Conservation (phyloP, 2,329 filamentous ascomycete species). For the Herpotrichia juniperi region DNA sequence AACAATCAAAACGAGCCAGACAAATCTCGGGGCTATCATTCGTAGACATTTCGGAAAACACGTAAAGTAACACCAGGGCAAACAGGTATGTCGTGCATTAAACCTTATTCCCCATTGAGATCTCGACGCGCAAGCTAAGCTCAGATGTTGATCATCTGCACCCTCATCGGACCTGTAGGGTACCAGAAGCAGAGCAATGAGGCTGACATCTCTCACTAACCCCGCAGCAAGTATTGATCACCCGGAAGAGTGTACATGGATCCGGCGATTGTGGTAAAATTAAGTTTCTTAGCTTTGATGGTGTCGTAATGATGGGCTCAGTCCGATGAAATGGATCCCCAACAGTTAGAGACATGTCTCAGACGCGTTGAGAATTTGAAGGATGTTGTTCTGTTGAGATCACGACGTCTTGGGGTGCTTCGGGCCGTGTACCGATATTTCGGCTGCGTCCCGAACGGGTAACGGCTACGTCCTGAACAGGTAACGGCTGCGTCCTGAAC, state of each 20-base stretch:
- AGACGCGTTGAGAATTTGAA: too few species aligned
- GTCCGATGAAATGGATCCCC: background rate
- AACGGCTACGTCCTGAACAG: too few species aligned
- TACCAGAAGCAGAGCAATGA: background rate
- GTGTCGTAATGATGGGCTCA: background rate
- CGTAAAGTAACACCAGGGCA: background rate
- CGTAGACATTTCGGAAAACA: too few species aligned
- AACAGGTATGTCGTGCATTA: background rate
- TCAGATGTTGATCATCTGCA: background rate
- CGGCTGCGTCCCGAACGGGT: background rate
- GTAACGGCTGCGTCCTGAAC: background rate
- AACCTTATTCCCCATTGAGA: background rate
- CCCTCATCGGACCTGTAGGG: background rate
- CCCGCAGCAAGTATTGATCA: background rate
- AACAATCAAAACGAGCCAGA: too few species aligned
- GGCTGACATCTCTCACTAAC: background rate
- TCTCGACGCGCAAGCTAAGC: background rate
- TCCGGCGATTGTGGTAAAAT: background rate
- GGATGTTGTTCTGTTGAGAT: too few species aligned
- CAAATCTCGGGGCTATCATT: too few species aligned
- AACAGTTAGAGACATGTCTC: too few species aligned
- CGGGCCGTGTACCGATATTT: constrained; percentile 1
- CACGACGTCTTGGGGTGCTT: background rate
- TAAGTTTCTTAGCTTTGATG: background rate
- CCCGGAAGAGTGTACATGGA: background rate